Evolutionary conservation across 345 rosid genomes (phyloP), one percentile per base, ranked within the genome.

Genomic region (Arabis alpina): DNA sequence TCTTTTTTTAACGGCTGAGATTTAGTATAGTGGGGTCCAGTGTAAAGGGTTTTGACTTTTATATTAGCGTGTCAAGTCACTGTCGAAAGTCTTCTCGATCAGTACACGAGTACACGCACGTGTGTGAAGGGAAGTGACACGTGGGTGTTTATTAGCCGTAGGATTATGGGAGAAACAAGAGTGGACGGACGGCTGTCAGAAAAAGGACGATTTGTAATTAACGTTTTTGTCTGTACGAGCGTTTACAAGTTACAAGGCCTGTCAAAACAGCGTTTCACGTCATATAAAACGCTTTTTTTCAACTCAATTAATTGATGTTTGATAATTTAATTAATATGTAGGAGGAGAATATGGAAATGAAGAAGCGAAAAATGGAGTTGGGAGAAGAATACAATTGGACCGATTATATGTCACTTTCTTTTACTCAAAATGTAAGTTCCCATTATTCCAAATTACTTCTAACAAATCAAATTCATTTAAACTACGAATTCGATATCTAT

Each of bases 281-380:
- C 75, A 48, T 8, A n/a, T 13, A 50, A 43, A 56, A 50, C 74
- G 70, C 59, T 19, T 32, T 19, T 10, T 6, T n/a, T 45, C 34
- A 36, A 23, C 58, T 52, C 34, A 0, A 8, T 60, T 57, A 4
- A 42, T 2, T 19, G 23, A 19, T 3, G 32, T 28, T 28, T 28
- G 32, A 28, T 28, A 28, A 5, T 6, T 34, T 34, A 19, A 19
- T 6, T 74, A 2, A 8, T 36, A 7, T 36, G n/a, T 28, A 94
- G 99, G 96, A 88, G 59, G 99, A 94, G 72, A 94, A 94, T 77
- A 80, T 83, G 88, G 88, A 85, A 57, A 54, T 91, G 82, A 89
- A 89, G 90, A 81, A 62, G 81, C 79, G 76, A 67, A 94, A 87
- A 82, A 59, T 40, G 10, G 82, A 80, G 39, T 82, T 68, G 1